Percentiles rank a stretch among this genome's conserved stretches.
These are phyloP conservation scores for Solanum chacoense DNA, from an alignment of 305 asterid species.

Conservation along the genomic window DNA sequence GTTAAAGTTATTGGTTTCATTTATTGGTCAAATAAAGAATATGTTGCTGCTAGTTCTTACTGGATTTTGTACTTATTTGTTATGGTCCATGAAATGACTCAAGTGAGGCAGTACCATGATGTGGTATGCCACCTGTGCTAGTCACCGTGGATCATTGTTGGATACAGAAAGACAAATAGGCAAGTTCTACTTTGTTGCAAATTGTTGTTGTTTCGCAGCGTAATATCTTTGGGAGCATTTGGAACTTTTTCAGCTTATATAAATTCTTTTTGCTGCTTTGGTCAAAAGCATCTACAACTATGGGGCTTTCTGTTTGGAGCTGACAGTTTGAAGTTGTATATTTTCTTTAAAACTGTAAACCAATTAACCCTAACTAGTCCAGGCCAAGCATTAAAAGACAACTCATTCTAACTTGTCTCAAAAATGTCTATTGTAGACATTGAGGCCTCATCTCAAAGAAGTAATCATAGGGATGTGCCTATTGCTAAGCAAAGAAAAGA, in stretches of 20 bases:
- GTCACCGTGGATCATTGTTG: neutral
- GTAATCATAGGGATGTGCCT: neutral
- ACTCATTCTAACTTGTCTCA: neutral
- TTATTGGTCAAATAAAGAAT: neutral
- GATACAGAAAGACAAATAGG: neutral
- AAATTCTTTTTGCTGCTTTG: neutral
- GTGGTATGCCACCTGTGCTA: neutral
- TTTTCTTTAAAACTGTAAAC: neutral
- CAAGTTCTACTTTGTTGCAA: neutral
- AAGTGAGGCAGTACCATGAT: neutral
- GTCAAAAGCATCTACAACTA: neutral
- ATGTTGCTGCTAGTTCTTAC: neutral
- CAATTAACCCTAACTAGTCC: neutral
- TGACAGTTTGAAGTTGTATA: neutral
- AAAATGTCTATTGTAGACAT: conserved; percentile 1
- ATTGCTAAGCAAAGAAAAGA: neutral
- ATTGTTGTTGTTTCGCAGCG: neutral
- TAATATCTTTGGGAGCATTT: neutral
- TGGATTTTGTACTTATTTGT: neutral
- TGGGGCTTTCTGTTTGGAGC: neutral
- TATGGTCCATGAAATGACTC: neutral
- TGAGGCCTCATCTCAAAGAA: neutral
- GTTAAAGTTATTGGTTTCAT: neutral
- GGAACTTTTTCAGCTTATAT: neutral
- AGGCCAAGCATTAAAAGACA: neutral